These are phyloP conservation scores for Yarrowia hollandica DNA, from an alignment of 805 yeast genomes.

Conservation along the genomic window DNA sequence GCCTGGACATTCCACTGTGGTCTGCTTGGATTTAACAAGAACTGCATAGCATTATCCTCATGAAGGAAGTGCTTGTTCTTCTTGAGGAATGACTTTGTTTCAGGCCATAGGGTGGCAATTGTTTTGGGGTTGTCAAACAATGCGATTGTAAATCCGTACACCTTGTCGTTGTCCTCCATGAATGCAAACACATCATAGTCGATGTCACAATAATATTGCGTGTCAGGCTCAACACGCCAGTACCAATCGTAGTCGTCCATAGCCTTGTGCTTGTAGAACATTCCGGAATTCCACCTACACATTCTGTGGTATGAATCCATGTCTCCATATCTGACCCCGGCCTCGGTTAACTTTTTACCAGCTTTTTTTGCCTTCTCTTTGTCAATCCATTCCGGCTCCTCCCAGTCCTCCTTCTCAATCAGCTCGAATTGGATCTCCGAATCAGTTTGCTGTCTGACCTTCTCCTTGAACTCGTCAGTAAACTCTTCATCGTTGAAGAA, in stretches of 20 bases:
- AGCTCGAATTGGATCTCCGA: constrained; percentile 50
- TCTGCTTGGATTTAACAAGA: constrained; percentile 20
- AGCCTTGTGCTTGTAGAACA: constrained; percentile 76
- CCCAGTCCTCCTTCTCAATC: constrained; percentile 52
- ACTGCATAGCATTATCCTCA: constrained; percentile 50
- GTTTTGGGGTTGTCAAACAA: constrained; percentile 81
- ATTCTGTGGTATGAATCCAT: constrained; percentile 78
- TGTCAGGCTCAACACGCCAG: constrained; percentile 94
- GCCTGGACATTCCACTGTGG: constrained; percentile 38
- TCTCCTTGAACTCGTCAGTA: constrained; percentile 53
- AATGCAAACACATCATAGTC: constrained; percentile 74
- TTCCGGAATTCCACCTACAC: constrained; percentile 94
- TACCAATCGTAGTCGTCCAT: constrained; percentile 78
- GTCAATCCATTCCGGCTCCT: constrained; percentile 60
- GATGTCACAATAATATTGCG: constrained; percentile 79
- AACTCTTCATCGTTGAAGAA: constrained; percentile 74
- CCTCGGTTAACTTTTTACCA: constrained; percentile 38
- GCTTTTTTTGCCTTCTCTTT: constrained; percentile 45
- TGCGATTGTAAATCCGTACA: constrained; percentile 84
- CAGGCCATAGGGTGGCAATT: constrained; percentile 80
- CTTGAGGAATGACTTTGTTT: constrained; percentile 63
- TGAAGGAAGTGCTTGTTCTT: constrained; percentile 61
- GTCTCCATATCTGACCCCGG: constrained; percentile 62
- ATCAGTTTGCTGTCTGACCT: constrained; percentile 44
- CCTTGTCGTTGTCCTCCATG: constrained; percentile 72